phyloP scores from a whole-genome alignment of 2,329 filamentous ascomycete genomes.

The Aulographum hederae region DNA sequence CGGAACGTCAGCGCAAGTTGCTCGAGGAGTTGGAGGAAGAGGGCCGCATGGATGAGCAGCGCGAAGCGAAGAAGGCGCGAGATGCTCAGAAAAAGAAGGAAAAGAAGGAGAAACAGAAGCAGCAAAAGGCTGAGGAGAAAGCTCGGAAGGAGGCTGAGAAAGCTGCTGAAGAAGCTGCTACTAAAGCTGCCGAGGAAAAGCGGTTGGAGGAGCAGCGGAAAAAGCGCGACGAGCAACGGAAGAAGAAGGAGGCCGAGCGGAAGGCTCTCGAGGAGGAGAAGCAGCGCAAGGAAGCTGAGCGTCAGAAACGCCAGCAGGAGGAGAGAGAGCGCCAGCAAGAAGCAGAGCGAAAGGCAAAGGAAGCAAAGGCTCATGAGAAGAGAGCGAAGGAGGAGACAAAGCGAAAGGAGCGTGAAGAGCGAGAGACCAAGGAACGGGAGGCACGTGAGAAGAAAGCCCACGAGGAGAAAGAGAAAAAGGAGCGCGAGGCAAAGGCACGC shows the following conservation, averaged over 20 bases:
- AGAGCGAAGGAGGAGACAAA: constrained; percentile 53
- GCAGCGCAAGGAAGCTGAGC: constrained; percentile 68
- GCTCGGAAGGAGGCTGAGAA: constrained; percentile 76
- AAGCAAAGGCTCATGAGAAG: constrained; percentile 66
- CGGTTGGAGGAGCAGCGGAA: constrained; percentile 62
- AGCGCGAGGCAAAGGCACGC: constrained; percentile 37
- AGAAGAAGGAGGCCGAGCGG: constrained; percentile 78
- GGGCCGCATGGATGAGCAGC: constrained; percentile 52
- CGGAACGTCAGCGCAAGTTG: constrained; percentile 77
- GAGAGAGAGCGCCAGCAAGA: constrained; percentile 76
- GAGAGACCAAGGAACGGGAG: constrained; percentile 51
- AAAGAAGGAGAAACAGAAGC: constrained; percentile 77
- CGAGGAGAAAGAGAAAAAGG: constrained; percentile 37
- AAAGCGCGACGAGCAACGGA: constrained; percentile 77
- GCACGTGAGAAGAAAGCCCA: constrained; percentile 47
- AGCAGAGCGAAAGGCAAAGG: constrained; percentile 63
- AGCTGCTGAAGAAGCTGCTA: constrained; percentile 67
- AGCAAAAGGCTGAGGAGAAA: constrained; percentile 78
- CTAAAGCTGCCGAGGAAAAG: constrained; percentile 57
- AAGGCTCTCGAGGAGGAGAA: constrained; percentile 83
- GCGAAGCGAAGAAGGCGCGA: constrained; percentile 81
- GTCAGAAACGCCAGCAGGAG: constrained; percentile 59
- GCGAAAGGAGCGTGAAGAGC: constrained; percentile 56
- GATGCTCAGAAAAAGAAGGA: constrained; percentile 93
- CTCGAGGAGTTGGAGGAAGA: constrained; percentile 86